Evolutionary conservation across 139 green algal genomes (phyloP).

Genomic region (Nannochloris sp.): DNA sequence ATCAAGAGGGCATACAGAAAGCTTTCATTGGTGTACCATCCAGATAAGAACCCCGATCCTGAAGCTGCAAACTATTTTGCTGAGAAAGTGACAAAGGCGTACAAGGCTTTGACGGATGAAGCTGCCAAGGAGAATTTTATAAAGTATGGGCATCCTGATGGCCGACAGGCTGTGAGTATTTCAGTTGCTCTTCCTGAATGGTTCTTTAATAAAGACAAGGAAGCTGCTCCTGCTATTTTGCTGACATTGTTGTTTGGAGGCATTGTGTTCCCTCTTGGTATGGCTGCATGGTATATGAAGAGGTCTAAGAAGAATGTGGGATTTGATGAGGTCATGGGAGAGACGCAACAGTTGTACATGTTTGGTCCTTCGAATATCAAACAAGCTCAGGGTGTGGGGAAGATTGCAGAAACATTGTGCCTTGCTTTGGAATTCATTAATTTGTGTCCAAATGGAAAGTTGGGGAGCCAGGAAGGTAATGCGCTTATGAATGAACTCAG

Average conservation of each 20-base stretch:
- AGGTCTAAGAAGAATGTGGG: conserved; percentile 55
- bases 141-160: conserved; percentile 85
- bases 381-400: conserved; percentile 61
- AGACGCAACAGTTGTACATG: conserved; percentile 60
- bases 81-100: conserved; percentile 67
- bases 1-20: conserved; percentile 77
- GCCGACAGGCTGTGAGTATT: conserved; percentile 41
- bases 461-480: conserved; percentile 19
- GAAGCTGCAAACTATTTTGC: conserved; percentile 73
- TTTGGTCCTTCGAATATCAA: conserved; percentile 66
- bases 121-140: conserved; percentile 71
- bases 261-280: conserved; percentile 67
- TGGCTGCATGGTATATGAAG: conserved; percentile 67
- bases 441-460: conserved; percentile 13
- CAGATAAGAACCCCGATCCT: conserved; percentile 90
- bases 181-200: conserved; percentile 72
- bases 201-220: conserved; percentile 75
- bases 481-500: conserved; percentile 55
- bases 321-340: conserved; percentile 61
- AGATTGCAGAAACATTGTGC: conserved; percentile 76
- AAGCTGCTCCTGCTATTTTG: conserved; percentile 66
- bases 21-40: conserved; percentile 74
- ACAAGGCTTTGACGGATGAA: conserved; percentile 58
- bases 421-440: conserved; percentile 80
- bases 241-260: conserved; percentile 60